These are phyloP conservation scores for Amaranthus cruentus DNA, from an alignment of 148 eudicot species.

Conservation along the genomic window DNA sequence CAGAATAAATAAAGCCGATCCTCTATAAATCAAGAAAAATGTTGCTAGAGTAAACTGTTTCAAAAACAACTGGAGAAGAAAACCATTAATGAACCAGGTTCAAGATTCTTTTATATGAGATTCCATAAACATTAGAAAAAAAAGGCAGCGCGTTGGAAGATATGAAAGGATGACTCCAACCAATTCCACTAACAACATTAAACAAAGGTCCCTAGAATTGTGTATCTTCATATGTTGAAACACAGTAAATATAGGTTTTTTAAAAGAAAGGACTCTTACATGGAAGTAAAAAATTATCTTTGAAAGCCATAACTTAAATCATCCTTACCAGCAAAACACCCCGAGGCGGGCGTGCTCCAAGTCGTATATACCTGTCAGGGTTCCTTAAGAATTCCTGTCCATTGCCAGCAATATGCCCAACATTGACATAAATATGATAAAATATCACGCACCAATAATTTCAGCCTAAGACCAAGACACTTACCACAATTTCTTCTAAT, in stretches of 20 bases:
- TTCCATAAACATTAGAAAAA: too few relatives aligned
- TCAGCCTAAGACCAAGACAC: conserved; percentile 3
- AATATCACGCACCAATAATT: not conserved
- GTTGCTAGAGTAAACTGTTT: not conserved
- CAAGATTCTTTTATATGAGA: conserved; percentile 1
- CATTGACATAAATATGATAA: not conserved
- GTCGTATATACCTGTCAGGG: conserved; percentile 72
- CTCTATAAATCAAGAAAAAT: conserved; percentile 7
- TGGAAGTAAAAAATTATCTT: not conserved
- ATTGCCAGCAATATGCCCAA: conserved; percentile 16
- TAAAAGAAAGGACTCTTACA: not conserved
- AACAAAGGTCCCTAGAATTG: not conserved
- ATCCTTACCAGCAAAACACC: conserved; percentile 91
- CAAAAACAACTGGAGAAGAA: conserved; percentile 5
- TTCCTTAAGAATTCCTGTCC: conserved; percentile 86
- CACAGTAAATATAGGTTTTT: not conserved
- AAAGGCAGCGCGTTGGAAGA: not conserved
- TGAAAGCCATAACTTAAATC: not conserved
- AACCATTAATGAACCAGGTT: not conserved
- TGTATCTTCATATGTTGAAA: not conserved
- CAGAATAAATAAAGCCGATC: conserved; percentile 26
- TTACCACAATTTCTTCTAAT: conserved; percentile 97
- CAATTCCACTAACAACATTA: not conserved
- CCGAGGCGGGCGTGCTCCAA: conserved; percentile 99
- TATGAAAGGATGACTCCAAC: not conserved